Conservation (phyloP, 768 basidiomycete genomes). For the Naganishia randhawae region DNA sequence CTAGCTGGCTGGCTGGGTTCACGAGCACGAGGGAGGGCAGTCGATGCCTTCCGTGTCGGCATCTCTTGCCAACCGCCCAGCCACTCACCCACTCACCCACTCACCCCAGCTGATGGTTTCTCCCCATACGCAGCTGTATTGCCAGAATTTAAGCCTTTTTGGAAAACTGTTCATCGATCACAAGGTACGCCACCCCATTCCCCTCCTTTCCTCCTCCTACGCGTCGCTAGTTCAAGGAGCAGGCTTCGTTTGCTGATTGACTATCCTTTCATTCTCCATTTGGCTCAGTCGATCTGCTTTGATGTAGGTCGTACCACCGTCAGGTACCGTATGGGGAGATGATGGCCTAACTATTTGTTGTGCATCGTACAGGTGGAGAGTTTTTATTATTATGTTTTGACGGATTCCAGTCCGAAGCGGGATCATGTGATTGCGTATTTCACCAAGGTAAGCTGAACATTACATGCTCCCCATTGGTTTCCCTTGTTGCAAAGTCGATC, state of each 20-base stretch:
- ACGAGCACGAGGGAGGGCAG: too few relatives aligned
- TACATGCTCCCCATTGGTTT: too few relatives aligned
- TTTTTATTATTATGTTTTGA: conserved; percentile 85
- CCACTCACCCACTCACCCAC: too few relatives aligned
- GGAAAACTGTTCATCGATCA: conserved; percentile 99
- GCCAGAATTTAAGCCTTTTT: conserved; percentile 90
- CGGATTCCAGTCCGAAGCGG: conserved; percentile 70
- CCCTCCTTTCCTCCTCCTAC: too few relatives aligned
- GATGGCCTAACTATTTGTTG: background rate
- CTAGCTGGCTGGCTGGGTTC: too few relatives aligned
- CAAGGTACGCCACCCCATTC: conserved; percentile 60
- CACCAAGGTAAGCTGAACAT: conserved; percentile 61
- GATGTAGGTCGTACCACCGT: conserved; percentile 16
- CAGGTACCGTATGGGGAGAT: background rate
- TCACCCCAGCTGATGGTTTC: too few relatives aligned
- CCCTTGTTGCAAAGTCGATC: background rate
- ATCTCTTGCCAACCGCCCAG: too few relatives aligned
- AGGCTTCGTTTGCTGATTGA: background rate
- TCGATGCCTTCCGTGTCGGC: too few relatives aligned
- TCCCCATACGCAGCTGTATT: conserved; percentile 91
- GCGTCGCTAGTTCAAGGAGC: too few relatives aligned
- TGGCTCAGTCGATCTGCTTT: conserved; percentile 28
- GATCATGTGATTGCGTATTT: conserved; percentile 80
- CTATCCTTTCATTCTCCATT: conserved; percentile 8
- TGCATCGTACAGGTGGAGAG: conserved; percentile 45